These are phyloP conservation scores for Aspergillus tamarii DNA, from an alignment of 2,329 filamentous ascomycete genomes.

Conservation along the genomic window DNA sequence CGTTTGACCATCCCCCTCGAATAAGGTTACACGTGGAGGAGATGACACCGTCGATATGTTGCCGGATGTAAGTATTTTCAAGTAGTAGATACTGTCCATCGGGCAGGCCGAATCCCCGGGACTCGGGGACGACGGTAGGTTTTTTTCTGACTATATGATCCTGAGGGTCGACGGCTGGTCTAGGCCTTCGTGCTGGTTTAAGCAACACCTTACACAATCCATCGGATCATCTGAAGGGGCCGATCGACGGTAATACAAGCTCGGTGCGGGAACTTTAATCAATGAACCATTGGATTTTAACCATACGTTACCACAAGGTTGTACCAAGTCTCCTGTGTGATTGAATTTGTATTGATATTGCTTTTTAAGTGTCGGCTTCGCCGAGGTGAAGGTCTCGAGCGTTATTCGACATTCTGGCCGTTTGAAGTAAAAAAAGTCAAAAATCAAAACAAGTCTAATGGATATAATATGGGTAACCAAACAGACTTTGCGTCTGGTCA, in stretches of 20 bases:
- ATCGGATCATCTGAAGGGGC: no score
- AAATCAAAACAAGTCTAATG: no score
- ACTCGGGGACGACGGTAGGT: not conserved
- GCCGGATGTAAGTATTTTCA: not conserved
- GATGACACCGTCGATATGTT: not conserved
- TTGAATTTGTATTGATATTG: no score
- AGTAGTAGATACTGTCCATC: not conserved
- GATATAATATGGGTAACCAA: not conserved
- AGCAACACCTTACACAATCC: no score
- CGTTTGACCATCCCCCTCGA: not conserved
- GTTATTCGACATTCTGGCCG: no score
- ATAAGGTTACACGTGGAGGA: not conserved
- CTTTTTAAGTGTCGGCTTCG: no score
- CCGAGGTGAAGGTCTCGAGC: no score
- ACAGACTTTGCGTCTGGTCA: not conserved
- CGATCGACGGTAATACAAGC: not conserved
- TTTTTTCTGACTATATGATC: no score
- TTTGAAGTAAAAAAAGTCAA: no score
- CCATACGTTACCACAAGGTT: not conserved
- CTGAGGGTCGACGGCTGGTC: not conserved
- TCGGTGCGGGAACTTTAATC: not conserved
- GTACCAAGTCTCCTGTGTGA: no score
- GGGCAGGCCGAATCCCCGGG: not conserved
- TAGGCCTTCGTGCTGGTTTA: not conserved
- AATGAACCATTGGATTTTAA: not conserved